phyloP scores from a whole-genome alignment of 2,329 filamentous ascomycete species.

The Trichophyton rubrum region DNA sequence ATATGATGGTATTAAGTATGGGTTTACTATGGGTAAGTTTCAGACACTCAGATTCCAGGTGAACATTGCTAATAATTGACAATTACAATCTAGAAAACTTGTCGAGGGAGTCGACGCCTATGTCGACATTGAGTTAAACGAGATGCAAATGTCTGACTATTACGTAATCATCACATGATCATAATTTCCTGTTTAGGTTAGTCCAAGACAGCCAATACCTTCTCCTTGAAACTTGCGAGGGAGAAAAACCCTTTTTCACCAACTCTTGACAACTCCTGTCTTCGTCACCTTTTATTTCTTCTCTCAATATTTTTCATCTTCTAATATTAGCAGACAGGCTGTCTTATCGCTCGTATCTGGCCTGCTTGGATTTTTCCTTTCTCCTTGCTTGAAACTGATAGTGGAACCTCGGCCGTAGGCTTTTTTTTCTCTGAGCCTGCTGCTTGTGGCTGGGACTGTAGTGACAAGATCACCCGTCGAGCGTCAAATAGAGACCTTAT shows the following conservation, averaged over 20 bases:
- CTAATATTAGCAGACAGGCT: neutral
- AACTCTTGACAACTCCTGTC: neutral
- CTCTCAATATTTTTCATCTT: neutral
- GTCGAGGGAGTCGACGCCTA: neutral
- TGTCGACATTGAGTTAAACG: neutral
- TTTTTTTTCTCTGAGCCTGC: neutral
- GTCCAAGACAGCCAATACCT: neutral
- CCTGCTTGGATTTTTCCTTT: neutral
- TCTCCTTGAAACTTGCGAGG: neutral
- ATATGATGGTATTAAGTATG: neutral
- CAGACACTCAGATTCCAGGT: too few species aligned
- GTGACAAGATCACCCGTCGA: slow-evolving; percentile 3
- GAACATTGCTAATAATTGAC: neutral
- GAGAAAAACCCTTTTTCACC: neutral
- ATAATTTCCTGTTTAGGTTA: neutral
- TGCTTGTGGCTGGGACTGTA: slow-evolving; percentile 1
- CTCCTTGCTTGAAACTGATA: neutral
- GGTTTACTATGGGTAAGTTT: neutral
- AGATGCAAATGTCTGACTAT: neutral
- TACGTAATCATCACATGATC: too few species aligned
- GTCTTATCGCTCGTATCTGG: neutral
- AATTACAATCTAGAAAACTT: neutral
- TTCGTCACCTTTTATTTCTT: neutral
- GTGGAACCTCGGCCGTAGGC: slow-evolving; percentile 1
- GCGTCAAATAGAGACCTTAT: slow-evolving; percentile 1